Evolutionary conservation across 192 early-diverging fungal genomes (phyloP), one percentile per base, ranked within the genome.

Genomic region (Backusella circina): DNA sequence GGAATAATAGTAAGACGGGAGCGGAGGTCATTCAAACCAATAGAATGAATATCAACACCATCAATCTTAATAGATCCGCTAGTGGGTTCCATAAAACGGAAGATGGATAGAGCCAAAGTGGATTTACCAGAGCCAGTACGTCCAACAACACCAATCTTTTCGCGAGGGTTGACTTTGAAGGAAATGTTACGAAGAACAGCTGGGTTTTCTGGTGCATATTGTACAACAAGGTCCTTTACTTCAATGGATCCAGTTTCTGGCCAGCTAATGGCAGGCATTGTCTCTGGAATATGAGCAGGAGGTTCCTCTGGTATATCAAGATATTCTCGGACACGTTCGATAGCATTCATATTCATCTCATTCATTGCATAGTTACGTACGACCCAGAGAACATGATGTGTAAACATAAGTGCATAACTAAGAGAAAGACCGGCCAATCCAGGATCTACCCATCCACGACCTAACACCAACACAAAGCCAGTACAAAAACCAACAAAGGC

Each of bases 91-190:
- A 96, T 84, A 50, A 98, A 92, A n/a, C 95, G 89, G 77, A 96
- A 88, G 31, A 96, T 86, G 0, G 93, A 86, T 68, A 94, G 83
- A 7, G 90, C 89, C 51, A 97, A 71, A 0, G 92, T 92, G 23
- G 91, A 93, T 66, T 91, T 91, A 70, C 90, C 90, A 9, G 90
- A 84, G 33, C 90, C 90, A 31, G 90, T 90, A 12, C 96, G 88
- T 13, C 96, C 96, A 61, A 97, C 95, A 57, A 98, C 91, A 44
- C 95, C 97, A 75, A 99, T 92, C 78, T 95, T 96, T 81, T 89
- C 88, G 23, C 83, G 73, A 10, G 91, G 87, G 2, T 84, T 83
- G 51, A 95, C 90, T 2, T 79, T 38, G 65, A 97, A 91, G 15
- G 89, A 89, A 12, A 99, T 79, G 65, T 89, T 81, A 32, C 87